Percentiles rank a stretch among this genome's conserved stretches.
These are phyloP conservation scores for Schwanniomyces yamadae DNA, from an alignment of 805 yeast species.

Conservation along the genomic window DNA sequence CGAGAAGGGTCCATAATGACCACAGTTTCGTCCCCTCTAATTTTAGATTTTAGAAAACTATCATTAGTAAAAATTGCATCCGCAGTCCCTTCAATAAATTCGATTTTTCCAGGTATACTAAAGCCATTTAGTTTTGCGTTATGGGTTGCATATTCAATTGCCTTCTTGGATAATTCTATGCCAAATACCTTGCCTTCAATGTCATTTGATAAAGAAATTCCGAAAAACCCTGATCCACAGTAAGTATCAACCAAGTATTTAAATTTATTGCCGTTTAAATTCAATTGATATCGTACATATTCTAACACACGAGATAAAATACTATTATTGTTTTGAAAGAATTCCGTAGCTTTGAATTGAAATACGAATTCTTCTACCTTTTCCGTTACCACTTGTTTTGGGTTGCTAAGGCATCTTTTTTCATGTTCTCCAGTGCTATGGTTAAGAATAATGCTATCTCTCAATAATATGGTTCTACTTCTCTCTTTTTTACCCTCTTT, in stretches of 20 bases:
- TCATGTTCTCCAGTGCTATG: conserved; percentile 28
- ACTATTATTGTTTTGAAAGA: conserved; percentile 40
- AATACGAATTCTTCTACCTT: conserved; percentile 34
- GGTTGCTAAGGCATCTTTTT: conserved; percentile 24
- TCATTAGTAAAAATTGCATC: conserved; percentile 31
- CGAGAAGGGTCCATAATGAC: conserved; percentile 48
- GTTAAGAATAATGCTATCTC: conserved; percentile 33
- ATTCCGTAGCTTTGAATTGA: conserved; percentile 38
- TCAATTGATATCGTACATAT: conserved; percentile 24
- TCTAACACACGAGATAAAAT: conserved; percentile 37
- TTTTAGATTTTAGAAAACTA: conserved; percentile 21
- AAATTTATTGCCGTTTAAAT: conserved; percentile 7
- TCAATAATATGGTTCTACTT: conserved; percentile 18
- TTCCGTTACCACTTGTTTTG: conserved; percentile 31
- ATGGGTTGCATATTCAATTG: conserved; percentile 36
- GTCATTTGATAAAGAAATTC: conserved; percentile 32
- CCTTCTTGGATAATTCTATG: conserved; percentile 34
- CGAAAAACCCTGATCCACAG: conserved; percentile 48
- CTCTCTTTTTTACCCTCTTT: conserved; percentile 1
- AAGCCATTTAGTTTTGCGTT: conserved; percentile 41
- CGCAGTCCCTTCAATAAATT: conserved; percentile 39
- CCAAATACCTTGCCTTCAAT: conserved; percentile 40
- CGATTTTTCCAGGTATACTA: conserved; percentile 23
- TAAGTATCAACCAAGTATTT: conserved; percentile 41
- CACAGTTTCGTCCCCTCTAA: conserved; percentile 31